Evolutionary conservation across 352 stramenopile species (phyloP).

Genomic region (Pythium brachiatum): DNA sequence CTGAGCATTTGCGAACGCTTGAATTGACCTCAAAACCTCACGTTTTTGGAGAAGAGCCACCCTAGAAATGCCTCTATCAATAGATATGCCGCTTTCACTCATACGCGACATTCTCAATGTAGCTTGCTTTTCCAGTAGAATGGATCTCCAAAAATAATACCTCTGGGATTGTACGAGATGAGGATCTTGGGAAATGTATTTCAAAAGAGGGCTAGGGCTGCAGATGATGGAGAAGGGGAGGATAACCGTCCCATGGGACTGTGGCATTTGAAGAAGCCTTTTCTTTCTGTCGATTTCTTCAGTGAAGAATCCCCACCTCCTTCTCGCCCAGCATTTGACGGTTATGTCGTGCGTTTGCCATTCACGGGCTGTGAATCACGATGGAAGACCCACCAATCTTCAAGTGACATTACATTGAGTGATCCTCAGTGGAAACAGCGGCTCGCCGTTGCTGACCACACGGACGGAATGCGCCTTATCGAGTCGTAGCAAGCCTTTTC

Average conservation of each 20-base stretch:
- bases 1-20: too few species aligned
- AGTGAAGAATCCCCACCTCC: too few species aligned
- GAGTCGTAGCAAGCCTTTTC: too few species aligned
- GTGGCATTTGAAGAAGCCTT: not conserved
- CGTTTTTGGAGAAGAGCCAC: not conserved
- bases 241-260: not conserved
- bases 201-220: not conserved
- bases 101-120: too few species aligned
- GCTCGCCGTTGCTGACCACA: too few species aligned
- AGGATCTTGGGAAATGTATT: not conserved
- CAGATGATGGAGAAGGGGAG: not conserved
- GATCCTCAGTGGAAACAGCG: too few species aligned
- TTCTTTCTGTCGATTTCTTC: not conserved
- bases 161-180: not conserved
- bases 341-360: not conserved
- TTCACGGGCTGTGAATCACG: too few species aligned
- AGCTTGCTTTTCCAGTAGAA: too few species aligned
- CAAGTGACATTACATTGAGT: too few species aligned
- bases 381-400: too few species aligned
- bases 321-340: not conserved
- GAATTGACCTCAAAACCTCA: constrained; percentile 4
- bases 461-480: too few species aligned
- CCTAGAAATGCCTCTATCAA: not conserved
- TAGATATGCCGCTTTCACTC: not conserved
- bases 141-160: not conserved